These are phyloP conservation scores for Penicillium sp. DNA, from an alignment of 2,329 filamentous ascomycete species.

Conservation along the genomic window DNA sequence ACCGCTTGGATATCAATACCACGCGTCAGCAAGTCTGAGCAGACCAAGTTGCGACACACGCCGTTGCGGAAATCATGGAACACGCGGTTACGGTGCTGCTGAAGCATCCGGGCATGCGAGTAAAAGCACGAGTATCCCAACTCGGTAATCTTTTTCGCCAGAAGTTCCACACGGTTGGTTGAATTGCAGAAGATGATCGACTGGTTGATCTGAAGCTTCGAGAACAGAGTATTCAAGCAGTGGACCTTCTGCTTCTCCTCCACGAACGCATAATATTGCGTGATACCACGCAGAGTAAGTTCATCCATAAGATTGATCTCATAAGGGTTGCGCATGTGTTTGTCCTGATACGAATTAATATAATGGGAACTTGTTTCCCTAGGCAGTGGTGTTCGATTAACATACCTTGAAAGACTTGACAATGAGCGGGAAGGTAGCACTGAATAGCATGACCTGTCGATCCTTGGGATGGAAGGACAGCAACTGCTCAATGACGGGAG, in stretches of 20 bases:
- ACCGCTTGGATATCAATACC: slow-evolving; percentile 99
- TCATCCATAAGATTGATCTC: slow-evolving; percentile 99
- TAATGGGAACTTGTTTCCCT: neutral
- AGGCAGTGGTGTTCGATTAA: slow-evolving; percentile 27
- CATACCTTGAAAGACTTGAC: slow-evolving; percentile 83
- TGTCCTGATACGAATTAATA: slow-evolving; percentile 55
- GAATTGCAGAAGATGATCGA: slow-evolving; percentile 99
- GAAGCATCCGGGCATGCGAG: slow-evolving; percentile 96
- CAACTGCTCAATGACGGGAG: slow-evolving; percentile 92
- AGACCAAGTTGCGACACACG: slow-evolving; percentile 95
- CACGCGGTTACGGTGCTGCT: slow-evolving; percentile 93
- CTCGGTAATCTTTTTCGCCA: slow-evolving; percentile 99
- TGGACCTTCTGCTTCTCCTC: slow-evolving; percentile 99
- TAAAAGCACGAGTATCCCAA: slow-evolving; percentile 99
- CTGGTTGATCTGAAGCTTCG: slow-evolving; percentile 98
- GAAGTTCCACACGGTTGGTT: slow-evolving; percentile 92
- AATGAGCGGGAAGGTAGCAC: slow-evolving; percentile 92
- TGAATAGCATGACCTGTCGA: slow-evolving; percentile 98
- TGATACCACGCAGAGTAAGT: slow-evolving; percentile 94
- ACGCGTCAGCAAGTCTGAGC: slow-evolving; percentile 92
- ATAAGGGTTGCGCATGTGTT: slow-evolving; percentile 93
- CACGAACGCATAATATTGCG: slow-evolving; percentile 98
- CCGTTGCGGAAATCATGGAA: slow-evolving; percentile 99
- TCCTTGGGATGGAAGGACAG: slow-evolving; percentile 94
- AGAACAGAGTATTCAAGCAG: slow-evolving; percentile 97